Evolutionary conservation across 805 yeast species (phyloP), one percentile per base, ranked within the genome.

Genomic region (Dipodascus geniculatus): DNA sequence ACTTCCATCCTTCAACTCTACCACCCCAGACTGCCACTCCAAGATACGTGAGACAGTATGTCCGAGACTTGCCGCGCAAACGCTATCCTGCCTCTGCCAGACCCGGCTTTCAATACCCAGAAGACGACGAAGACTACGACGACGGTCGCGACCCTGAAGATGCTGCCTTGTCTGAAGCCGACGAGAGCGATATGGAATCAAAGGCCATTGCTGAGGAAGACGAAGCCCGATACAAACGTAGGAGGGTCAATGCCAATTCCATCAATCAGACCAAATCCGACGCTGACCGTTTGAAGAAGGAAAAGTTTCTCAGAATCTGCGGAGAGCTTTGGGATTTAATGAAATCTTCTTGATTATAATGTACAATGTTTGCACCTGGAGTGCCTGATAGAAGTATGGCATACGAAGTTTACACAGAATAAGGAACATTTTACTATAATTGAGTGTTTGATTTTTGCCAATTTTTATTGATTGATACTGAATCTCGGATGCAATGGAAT

Each of bases 251-350:
- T n/a, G 20, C 17, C 14, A 16, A 17, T 17, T n/a, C 44, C 14
- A 38, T 6, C 4, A 17, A 17, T 17, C 11, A 38, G 20, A 38
- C 20, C 44, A 38, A 38, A 17, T 4, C 44, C 14, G 44, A 38
- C 6, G 44, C 44, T n/a, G 44, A 38, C 4, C 44, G 44, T 6
- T n/a, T 38, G 17, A 38, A 38, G 19, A 83, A 64, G 96, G 95
- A 9, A 89, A 88, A 67, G 82, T 96, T 0, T 95, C 96, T 1
- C 78, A 79, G 19, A 98, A 91, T 63, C 77, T 89, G 55, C 84
- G 87, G 2, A 77, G 87, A 51, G 80, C 82, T 4, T 74, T 89
- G 44, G 44, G 44, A 38, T 38, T 17, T 38, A n/a, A 38, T 38
- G 44, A 38, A 38, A 38, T 38, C 44, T 38, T 38, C 20, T 3